Evolutionary conservation across 2,329 filamentous ascomycete species (phyloP).

Genomic region (Cytospora piceae): DNA sequence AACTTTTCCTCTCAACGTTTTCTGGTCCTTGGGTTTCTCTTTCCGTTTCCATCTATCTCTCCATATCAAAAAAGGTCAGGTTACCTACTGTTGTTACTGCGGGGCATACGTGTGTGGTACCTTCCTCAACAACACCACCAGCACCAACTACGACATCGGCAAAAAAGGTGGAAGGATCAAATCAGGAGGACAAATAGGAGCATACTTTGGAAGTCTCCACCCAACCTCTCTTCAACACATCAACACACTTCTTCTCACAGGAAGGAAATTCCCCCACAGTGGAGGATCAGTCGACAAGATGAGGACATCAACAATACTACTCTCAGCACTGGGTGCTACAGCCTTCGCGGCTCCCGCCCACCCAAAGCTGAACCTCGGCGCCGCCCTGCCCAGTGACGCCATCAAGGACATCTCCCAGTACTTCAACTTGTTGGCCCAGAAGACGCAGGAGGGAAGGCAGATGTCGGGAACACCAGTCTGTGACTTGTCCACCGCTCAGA

Average conservation of each 20-base stretch:
- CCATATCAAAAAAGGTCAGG: conserved; percentile 22
- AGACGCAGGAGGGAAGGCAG: conserved; percentile 53
- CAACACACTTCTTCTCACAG: conserved; percentile 2
- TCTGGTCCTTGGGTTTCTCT: conserved; percentile 18
- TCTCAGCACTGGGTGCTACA: conserved; percentile 49
- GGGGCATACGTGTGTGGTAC: neutral
- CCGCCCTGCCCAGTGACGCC: conserved; percentile 44
- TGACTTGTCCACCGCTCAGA: conserved; percentile 55
- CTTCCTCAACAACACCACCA: neutral
- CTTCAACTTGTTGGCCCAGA: conserved; percentile 62
- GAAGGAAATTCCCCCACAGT: neutral
- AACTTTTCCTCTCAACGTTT: conserved; percentile 23
- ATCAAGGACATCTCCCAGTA: conserved; percentile 59
- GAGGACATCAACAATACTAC: conserved; percentile 53
- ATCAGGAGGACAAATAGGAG: conserved; percentile 2
- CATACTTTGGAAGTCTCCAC: conserved; percentile 9
- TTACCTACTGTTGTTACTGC: neutral
- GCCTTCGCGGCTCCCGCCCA: conserved; percentile 51
- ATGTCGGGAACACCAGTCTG: conserved; percentile 51
- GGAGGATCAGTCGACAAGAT: conserved; percentile 44
- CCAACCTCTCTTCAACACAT: conserved; percentile 9
- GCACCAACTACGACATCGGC: neutral
- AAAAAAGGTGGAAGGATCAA: conserved; percentile 3
- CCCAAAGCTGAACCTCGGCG: conserved; percentile 48
- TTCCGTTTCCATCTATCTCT: conserved; percentile 11